Evolutionary conservation across 2,329 filamentous ascomycete genomes (phyloP).

Genomic region (Trichoderma citrinoviride): DNA sequence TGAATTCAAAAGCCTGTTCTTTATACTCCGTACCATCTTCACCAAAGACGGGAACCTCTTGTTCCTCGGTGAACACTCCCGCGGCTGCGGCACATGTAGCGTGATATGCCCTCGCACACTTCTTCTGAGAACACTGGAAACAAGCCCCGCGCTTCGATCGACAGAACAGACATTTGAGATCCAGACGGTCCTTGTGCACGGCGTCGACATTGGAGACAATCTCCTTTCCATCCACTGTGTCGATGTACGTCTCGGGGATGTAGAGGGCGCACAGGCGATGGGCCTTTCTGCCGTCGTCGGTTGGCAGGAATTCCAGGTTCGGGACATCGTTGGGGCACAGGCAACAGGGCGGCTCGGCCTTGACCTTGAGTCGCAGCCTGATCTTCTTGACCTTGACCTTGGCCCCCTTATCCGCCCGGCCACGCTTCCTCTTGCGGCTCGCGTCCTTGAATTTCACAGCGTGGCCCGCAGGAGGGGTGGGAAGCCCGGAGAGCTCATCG

Average conservation of each 20-base stretch:
- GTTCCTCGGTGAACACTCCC: conserved; percentile 86
- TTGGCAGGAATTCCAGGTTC: conserved; percentile 77
- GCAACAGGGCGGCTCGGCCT: conserved; percentile 76
- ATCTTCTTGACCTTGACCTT: conserved; percentile 72
- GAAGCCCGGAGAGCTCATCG: conserved; percentile 64
- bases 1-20: conserved; percentile 87
- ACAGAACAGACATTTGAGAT: conserved; percentile 93
- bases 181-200: conserved; percentile 82
- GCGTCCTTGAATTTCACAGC: conserved; percentile 63
- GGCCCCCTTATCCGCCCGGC: conserved; percentile 35
- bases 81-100: conserved; percentile 90
- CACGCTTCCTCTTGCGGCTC: conserved; percentile 60
- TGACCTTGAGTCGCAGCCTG: conserved; percentile 69
- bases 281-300: conserved; percentile 81
- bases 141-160: conserved; percentile 92
- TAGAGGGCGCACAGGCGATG: conserved; percentile 89
- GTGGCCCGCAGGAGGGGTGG: conserved; percentile 74
- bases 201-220: conserved; percentile 73
- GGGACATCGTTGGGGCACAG: conserved; percentile 89
- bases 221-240: conserved; percentile 67
- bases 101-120: conserved; percentile 90
- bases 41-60: conserved; percentile 79
- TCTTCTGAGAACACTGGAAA: conserved; percentile 94
- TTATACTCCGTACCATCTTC: conserved; percentile 92
- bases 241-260: conserved; percentile 87